These are phyloP conservation scores for Exophiala oligosperma DNA, from an alignment of 2,329 filamentous ascomycete species.

Conservation along the genomic window DNA sequence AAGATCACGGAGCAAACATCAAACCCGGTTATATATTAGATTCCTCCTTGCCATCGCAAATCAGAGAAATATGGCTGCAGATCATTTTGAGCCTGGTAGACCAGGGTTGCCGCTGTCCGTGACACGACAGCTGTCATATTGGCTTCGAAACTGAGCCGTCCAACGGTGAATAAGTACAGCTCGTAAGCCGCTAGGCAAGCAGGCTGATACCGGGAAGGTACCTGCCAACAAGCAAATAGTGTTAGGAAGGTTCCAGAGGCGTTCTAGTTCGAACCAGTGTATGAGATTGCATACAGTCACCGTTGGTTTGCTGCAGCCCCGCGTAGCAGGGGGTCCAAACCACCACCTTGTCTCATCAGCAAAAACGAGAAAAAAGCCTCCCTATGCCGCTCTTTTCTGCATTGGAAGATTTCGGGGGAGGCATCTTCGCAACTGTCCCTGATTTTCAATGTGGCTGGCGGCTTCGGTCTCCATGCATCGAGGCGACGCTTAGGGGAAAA, in stretches of 20 bases:
- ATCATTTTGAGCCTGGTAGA: background rate
- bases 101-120: constrained; percentile 5
- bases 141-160: constrained; percentile 13
- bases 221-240: constrained; percentile 6
- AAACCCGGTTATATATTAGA: background rate
- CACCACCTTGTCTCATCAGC: constrained; percentile 11
- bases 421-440: constrained; percentile 3
- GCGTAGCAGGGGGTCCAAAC: constrained; percentile 8
- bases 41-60: background rate
- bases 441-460: constrained; percentile 14
- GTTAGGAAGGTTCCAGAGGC: background rate
- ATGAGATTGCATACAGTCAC: constrained; percentile 10
- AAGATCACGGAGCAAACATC: constrained; percentile 20
- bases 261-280: constrained; percentile 5
- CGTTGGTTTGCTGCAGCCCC: constrained; percentile 20
- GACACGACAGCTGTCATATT: constrained; percentile 29
- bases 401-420: constrained; percentile 15
- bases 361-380: background rate
- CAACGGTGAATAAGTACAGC: constrained; percentile 4
- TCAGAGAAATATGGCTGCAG: background rate
- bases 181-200: background rate
- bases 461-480: constrained; percentile 16
- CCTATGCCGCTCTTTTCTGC: constrained; percentile 1
- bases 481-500: constrained; percentile 22
- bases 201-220: constrained; percentile 5